Evolutionary conservation across 2,329 filamentous ascomycete species (phyloP).

Genomic region (Didymellaceae sp.): DNA sequence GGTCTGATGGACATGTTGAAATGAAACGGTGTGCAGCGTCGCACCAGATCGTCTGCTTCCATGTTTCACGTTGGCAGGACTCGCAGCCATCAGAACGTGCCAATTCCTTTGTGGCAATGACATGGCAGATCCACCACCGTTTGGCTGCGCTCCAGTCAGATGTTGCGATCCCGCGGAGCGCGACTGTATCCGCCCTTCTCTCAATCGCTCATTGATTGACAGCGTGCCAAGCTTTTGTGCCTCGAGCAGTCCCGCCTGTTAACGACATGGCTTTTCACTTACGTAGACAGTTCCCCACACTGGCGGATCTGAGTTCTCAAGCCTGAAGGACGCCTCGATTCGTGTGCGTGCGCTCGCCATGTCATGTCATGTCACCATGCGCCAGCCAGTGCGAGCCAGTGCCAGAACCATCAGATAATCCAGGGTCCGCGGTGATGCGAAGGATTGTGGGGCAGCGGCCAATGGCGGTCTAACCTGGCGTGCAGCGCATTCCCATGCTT

Average conservation of each 20-base stretch:
- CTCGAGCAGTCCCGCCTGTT: neutral
- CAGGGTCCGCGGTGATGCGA: constrained; percentile 6
- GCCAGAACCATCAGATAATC: constrained; percentile 1
- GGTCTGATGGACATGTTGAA: constrained; percentile 4
- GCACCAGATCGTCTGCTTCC: constrained; percentile 2
- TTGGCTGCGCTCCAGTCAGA: no score
- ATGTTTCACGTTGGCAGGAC: neutral
- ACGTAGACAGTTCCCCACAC: constrained; percentile 5
- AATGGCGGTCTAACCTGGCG: constrained; percentile 26
- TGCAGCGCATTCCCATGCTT: constrained; percentile 20
- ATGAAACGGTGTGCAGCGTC: constrained; percentile 2
- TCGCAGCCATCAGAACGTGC: neutral
- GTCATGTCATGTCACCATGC: constrained; percentile 2
- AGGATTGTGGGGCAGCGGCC: constrained; percentile 25
- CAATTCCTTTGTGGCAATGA: neutral
- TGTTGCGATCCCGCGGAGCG: no score
- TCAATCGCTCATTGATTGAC: neutral
- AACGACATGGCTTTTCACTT: no score
- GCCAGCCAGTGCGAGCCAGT: neutral
- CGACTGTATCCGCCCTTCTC: neutral
- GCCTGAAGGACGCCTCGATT: neutral
- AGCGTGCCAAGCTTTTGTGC: constrained; percentile 2
- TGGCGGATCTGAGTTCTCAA: neutral
- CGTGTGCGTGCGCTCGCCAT: constrained; percentile 2
- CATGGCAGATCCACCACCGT: neutral